A percentile compares a stretch with the other conserved stretches of the same genome.
These are phyloP conservation scores for Aspergillus caelatus DNA, from an alignment of 2,329 filamentous ascomycete species.

Conservation along the genomic window DNA sequence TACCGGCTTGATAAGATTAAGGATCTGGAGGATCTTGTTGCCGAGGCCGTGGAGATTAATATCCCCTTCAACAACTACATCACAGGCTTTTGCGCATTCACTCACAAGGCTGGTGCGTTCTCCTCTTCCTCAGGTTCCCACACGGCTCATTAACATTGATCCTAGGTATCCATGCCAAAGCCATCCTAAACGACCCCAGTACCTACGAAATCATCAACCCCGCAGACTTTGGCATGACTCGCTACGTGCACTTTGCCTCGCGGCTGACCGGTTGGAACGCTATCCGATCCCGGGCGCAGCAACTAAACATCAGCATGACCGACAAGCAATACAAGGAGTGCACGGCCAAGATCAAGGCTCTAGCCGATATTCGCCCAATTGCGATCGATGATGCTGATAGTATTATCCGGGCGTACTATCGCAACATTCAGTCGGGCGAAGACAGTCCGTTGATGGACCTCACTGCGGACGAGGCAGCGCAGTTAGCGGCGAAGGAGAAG, in stretches of 20 bases:
- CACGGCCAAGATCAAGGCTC: constrained; percentile 86
- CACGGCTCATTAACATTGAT: no score
- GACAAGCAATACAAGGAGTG: constrained; percentile 76
- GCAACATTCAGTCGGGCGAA: constrained; percentile 62
- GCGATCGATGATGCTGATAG: constrained; percentile 87
- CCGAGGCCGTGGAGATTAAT: constrained; percentile 79
- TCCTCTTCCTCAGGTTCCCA: no score
- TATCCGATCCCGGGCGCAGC: constrained; percentile 84
- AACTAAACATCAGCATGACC: constrained; percentile 77
- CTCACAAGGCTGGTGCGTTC: constrained; percentile 70
- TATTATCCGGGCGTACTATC: constrained; percentile 81
- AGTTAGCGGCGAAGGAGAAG: constrained; percentile 61
- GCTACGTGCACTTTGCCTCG: constrained; percentile 85
- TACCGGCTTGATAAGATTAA: constrained; percentile 90
- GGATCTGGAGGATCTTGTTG: constrained; percentile 82
- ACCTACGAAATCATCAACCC: constrained; percentile 93
- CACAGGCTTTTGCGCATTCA: constrained; percentile 76
- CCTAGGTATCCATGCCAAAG: constrained; percentile 72
- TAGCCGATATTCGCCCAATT: constrained; percentile 83
- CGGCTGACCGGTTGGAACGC: constrained; percentile 92
- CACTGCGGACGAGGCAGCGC: constrained; percentile 64
- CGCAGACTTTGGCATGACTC: constrained; percentile 77
- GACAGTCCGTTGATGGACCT: constrained; percentile 64
- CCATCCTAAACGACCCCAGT: constrained; percentile 79
- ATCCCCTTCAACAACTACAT: constrained; percentile 85